Base-by-base conservation (phyloP, 257 asterid species). In the Echium plantagineum region DNA sequence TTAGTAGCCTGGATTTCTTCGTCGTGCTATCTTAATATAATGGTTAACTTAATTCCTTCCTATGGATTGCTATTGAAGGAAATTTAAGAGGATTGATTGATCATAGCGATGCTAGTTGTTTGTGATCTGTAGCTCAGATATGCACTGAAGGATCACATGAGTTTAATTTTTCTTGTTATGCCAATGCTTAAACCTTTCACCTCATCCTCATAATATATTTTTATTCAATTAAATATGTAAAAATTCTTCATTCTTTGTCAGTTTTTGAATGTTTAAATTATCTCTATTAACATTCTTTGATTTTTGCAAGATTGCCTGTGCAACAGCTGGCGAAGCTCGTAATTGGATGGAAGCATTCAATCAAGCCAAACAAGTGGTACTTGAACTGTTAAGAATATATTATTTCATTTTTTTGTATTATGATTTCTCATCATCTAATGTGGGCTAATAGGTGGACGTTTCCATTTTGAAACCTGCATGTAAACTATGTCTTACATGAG, bases 321-420 rank as follows among this genome's bases (percentile, higher is more conserved):
- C 80, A 60, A 64, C 81, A 21, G 94, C 90, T 71, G 95, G 91
- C 61, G 96, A 93, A 63, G 86, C 82, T 55, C 79, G 81, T 58
- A 77, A 85, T 64, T 93, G 99, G 99, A 78, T 84, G 87, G 99
- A 93, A 77, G 97, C 97, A 62, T 93, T 89, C 86, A 94, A 86
- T 80, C 89, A 75, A 21, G 99, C 96, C 66, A 89, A 81, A 73
- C 94, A 89, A 77, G 93, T 77, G 97, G 97, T 93, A 85, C 0
- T 1, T 12, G 49, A 17, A 35, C 47, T 7, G 47, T 35, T 7
- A 7, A 7, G 13, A 35, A 35, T 35, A 8, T 35, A 35, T 13
- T 42, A 42, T 42, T 42, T 42, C 49, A 42, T 42, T 42, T 42
- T 35, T 17, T 42, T 42, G 16, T 42, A 12, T 10, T 42, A 42